A percentile compares a stretch with the other conserved stretches of the same genome.
Conservation (phyloP, 2,329 filamentous ascomycete genomes). For the Trichoderma lentiforme region DNA sequence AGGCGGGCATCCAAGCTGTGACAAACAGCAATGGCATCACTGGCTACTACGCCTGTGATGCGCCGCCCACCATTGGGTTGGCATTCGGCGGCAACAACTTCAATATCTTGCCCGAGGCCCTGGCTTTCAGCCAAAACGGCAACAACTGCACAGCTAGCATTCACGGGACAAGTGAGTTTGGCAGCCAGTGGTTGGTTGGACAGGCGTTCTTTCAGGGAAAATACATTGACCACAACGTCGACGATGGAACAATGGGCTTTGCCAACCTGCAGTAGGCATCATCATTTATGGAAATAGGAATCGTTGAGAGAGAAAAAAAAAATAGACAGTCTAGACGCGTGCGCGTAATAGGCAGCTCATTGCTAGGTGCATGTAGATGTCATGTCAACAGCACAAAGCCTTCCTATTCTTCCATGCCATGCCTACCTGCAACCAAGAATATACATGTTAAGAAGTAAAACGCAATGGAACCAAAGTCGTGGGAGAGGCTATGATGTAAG, state of each 20-base stretch:
- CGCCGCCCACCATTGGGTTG: slow-evolving; percentile 21
- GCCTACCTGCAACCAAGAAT: too few relatives aligned
- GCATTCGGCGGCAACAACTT: slow-evolving; percentile 20
- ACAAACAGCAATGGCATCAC: slow-evolving; percentile 15
- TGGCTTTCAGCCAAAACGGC: slow-evolving; percentile 20
- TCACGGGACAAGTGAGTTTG: slow-evolving; percentile 18
- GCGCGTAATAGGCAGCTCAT: background rate
- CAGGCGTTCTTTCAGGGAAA: slow-evolving; percentile 25
- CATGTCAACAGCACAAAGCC: background rate
- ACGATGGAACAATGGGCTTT: slow-evolving; percentile 20
- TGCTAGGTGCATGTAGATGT: background rate
- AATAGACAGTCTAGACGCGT: background rate
- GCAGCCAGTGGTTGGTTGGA: slow-evolving; percentile 22
- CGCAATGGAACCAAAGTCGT: too few relatives aligned
- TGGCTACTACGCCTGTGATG: slow-evolving; percentile 21
- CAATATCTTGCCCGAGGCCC: slow-evolving; percentile 21
- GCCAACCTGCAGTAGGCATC: slow-evolving; percentile 13
- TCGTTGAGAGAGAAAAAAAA: background rate
- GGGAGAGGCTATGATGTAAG: background rate
- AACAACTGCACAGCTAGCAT: slow-evolving; percentile 23
- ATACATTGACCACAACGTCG: slow-evolving; percentile 24
- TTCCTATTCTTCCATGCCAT: background rate
- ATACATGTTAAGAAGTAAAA: too few relatives aligned
- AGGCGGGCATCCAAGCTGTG: slow-evolving; percentile 19
- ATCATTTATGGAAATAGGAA: background rate